Evolutionary conservation across 345 rosid species (phyloP), one percentile per base, ranked within the genome.

Genomic region (Sisymbrium altissimum): DNA sequence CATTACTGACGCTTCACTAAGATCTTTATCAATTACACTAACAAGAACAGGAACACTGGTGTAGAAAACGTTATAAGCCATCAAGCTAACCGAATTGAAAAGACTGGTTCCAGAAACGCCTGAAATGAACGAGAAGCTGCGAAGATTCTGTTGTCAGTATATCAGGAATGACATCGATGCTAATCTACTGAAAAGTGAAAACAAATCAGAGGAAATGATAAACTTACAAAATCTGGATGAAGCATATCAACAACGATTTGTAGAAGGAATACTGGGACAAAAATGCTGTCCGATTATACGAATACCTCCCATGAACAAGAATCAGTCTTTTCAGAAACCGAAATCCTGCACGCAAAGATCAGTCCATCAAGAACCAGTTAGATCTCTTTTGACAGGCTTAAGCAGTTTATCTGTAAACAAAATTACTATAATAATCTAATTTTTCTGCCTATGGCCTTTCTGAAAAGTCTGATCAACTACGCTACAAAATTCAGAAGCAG

Each of bases 31-130:
- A 61, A 95, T 90, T 36, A 91, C 91, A 65, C 94, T 92, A 52
- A 88, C 90, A 55, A 95, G 81, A 79, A 87, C 99, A 79, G 99
- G 99, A 66, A 92, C 39, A 68, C 99, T 95, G 18, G 98, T 92
- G 82, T 95, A 92, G 89, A 95, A 92, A 60, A 95, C 99, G 50
- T 95, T 92, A 75, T 89, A 90, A 55, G 98, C 97, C 99, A 95
- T 95, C 89, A 95, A 83, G 85, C 99, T 95, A 66, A 95, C 90
- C 15, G 98, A 92, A 72, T 92, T 95, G 82, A 95, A 95, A 76
- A 95, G 97, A 81, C 98, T 95, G 80, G 98, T 90, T 63, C 98
- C 99, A 50, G 99, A 95, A 52, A 95, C 88, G 48, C 99, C 99
- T 92, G 99, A 92, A 80, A 95, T 87, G 71, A 96, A 96, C 57